A percentile compares a stretch with the other conserved stretches of the same genome.
phyloP scores from a whole-genome alignment of 495 filamentous ascomycete species.

The Xylaria curta region DNA sequence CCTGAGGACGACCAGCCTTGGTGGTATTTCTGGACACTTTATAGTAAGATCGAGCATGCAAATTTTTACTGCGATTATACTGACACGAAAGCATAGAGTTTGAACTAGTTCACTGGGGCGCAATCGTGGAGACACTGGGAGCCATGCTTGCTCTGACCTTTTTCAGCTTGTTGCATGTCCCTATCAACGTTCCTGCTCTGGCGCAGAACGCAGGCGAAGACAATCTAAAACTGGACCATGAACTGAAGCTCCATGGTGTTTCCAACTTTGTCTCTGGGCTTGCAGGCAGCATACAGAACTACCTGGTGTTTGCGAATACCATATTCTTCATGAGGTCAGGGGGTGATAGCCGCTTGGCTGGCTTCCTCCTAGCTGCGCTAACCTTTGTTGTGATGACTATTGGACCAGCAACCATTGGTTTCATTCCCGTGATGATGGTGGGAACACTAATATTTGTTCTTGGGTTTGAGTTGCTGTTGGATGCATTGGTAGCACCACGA shows the following conservation, averaged over 20 bases:
- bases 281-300: constrained; percentile 93
- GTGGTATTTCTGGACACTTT: constrained; percentile 96
- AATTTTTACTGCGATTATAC: background rate
- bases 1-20: constrained; percentile 86
- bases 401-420: constrained; percentile 87
- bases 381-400: constrained; percentile 83
- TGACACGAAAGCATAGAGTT: constrained; percentile 63
- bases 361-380: constrained; percentile 80
- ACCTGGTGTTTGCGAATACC: constrained; percentile 95
- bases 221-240: constrained; percentile 86
- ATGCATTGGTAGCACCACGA: constrained; percentile 87
- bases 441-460: constrained; percentile 92
- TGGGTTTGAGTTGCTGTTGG: constrained; percentile 85
- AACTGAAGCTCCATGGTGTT: constrained; percentile 90
- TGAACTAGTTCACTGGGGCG: constrained; percentile 75
- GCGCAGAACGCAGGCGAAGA: constrained; percentile 90
- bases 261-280: constrained; percentile 90
- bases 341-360: constrained; percentile 83
- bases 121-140: constrained; percentile 79
- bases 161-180: constrained; percentile 95
- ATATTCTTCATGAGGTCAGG: constrained; percentile 93
- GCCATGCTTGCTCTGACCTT: constrained; percentile 98
- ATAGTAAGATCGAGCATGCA: constrained; percentile 62
- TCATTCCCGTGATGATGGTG: constrained; percentile 95
- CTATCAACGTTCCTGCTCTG: constrained; percentile 94